Conservation (phyloP, 345 rosid species). For the Populus simonii region DNA sequence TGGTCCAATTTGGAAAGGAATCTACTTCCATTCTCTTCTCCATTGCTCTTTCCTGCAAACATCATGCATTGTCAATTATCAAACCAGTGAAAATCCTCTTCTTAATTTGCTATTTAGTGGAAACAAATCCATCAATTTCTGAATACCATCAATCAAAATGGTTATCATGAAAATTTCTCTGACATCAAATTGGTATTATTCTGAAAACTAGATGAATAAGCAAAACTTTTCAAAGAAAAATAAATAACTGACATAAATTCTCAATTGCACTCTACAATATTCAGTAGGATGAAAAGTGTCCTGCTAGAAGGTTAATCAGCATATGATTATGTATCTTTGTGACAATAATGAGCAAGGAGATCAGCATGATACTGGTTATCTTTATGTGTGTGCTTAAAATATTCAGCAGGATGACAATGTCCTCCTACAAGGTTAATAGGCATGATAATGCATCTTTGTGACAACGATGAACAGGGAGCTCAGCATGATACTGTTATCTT, state of each 20-base stretch:
- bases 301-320: neutral
- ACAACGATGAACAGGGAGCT: neutral
- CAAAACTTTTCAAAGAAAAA: neutral
- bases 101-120: too few species aligned
- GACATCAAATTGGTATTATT: neutral
- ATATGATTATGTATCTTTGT: too few species aligned
- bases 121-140: neutral
- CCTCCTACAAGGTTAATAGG: neutral
- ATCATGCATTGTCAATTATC: neutral
- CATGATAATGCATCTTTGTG: neutral
- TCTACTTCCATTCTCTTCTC: slow-evolving; percentile 52
- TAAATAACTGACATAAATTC: neutral
- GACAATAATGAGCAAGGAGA: neutral
- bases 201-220: neutral
- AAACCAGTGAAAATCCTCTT: neutral
- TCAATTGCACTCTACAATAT: neutral
- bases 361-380: neutral
- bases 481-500: neutral
- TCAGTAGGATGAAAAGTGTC: neutral
- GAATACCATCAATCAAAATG: neutral
- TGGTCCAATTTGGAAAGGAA: slow-evolving; percentile 29
- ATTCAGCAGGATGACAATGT: neutral
- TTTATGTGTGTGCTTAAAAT: neutral
- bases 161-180: neutral
- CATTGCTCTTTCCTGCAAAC: slow-evolving; percentile 51